Conservation (phyloP, 2,329 filamentous ascomycete species). For the Epichloe elymi region DNA sequence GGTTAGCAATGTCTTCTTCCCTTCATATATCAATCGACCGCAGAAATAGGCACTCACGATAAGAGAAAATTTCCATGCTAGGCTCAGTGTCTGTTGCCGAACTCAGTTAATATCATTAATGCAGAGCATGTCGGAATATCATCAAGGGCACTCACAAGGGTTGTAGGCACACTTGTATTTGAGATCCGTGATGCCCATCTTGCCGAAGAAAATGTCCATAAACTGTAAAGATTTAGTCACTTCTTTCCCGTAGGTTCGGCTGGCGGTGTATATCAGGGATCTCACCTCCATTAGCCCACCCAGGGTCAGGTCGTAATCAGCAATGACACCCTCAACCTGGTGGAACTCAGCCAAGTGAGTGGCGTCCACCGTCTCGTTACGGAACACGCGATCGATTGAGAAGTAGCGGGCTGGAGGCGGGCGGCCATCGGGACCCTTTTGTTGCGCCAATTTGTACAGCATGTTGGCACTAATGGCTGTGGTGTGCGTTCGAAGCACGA, state of each 20-base stretch:
- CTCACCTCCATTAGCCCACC: slow-evolving; percentile 66
- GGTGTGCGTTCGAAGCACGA: slow-evolving; percentile 92
- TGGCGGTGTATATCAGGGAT: neutral
- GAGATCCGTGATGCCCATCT: slow-evolving; percentile 78
- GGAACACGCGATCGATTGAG: slow-evolving; percentile 96
- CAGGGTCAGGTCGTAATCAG: slow-evolving; percentile 84
- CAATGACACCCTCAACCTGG: slow-evolving; percentile 96
- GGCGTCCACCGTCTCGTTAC: slow-evolving; percentile 92
- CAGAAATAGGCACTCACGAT: slow-evolving; percentile 28
- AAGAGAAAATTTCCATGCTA: slow-evolving; percentile 96
- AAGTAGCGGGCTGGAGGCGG: slow-evolving; percentile 77
- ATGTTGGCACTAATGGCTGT: slow-evolving; percentile 85
- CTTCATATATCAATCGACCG: neutral
- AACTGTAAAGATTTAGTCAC: slow-evolving; percentile 29
- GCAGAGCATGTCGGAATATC: neutral
- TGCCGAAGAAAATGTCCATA: slow-evolving; percentile 89
- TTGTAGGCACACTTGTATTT: slow-evolving; percentile 78
- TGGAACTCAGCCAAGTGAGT: slow-evolving; percentile 98
- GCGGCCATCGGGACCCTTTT: slow-evolving; percentile 58
- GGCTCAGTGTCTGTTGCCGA: slow-evolving; percentile 60
- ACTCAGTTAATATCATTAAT: slow-evolving; percentile 58
- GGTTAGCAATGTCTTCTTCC: neutral
- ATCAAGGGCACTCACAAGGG: slow-evolving; percentile 7
- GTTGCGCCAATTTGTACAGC: slow-evolving; percentile 75
- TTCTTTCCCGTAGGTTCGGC: no score